phyloP scores from a whole-genome alignment of 352 stramenopile species.

The Phytophthora sansomeana region DNA sequence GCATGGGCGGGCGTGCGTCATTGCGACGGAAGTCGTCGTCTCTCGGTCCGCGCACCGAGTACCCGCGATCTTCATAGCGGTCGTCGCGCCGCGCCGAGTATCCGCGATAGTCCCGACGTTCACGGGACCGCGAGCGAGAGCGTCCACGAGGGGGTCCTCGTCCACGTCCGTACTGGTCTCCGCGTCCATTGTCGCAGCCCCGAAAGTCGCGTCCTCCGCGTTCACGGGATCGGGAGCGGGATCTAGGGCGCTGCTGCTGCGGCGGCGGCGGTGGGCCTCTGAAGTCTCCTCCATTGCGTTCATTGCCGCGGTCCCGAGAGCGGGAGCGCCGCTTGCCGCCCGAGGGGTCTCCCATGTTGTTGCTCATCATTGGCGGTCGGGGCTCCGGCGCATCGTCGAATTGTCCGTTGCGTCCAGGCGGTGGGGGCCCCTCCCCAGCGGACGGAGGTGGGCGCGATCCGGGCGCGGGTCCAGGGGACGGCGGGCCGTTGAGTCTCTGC shows the following conservation, averaged over 20 bases:
- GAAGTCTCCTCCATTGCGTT: slow-evolving; percentile 12
- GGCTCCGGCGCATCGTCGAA: slow-evolving; percentile 72
- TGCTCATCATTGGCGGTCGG: slow-evolving; percentile 15
- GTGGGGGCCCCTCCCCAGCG: slow-evolving; percentile 11
- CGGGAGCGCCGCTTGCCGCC: slow-evolving; percentile 33
- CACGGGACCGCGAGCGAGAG: slow-evolving; percentile 33
- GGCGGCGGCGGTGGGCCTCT: slow-evolving; percentile 21
- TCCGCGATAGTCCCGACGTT: slow-evolving; percentile 35
- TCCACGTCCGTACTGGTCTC: slow-evolving; percentile 32
- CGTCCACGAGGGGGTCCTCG: slow-evolving; percentile 23
- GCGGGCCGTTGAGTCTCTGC: slow-evolving; percentile 28
- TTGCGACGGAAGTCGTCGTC: slow-evolving; percentile 27
- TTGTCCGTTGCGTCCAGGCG: slow-evolving; percentile 55
- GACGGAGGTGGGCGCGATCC: slow-evolving; percentile 14
- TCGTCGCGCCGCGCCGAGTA: slow-evolving; percentile 32
- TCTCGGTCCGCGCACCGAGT: slow-evolving; percentile 31
- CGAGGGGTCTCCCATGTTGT: slow-evolving; percentile 30
- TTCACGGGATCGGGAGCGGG: slow-evolving; percentile 38
- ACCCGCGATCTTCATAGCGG: slow-evolving; percentile 49
- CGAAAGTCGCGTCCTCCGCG: slow-evolving; percentile 21
- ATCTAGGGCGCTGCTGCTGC: slow-evolving; percentile 13
- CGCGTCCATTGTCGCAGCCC: slow-evolving; percentile 20
- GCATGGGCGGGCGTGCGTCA: slow-evolving; percentile 21
- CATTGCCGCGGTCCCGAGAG: slow-evolving; percentile 27
- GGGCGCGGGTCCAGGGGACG: slow-evolving; percentile 16